Base-by-base conservation (phyloP, 2,329 filamentous ascomycete genomes). In the Hypoxylon sp. region DNA sequence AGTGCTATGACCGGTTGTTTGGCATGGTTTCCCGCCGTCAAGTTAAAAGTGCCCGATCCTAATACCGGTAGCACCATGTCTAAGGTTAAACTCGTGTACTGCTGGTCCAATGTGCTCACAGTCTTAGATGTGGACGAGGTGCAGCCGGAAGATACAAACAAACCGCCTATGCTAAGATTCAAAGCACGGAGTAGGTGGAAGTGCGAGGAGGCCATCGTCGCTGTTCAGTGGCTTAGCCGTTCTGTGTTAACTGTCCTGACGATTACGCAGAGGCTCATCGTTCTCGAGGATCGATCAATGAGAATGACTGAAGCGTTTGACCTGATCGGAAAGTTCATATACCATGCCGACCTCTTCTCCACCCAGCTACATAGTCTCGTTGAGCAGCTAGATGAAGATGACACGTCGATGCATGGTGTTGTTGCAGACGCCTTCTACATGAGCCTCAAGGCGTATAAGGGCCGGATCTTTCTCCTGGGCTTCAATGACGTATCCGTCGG, bases 381-480 rank as follows among this genome's bases (percentile, higher is more conserved):
- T 18, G 95, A 98, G 73, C 88, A 93, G 59, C 80, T 95, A 15
- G 89, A 97, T 63, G 92, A 96, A 65, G 87, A 93, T 56, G 92
- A 97, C 67, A 81, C 85, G 0, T 91, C 92, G 0, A 90, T 98
- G 87, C 95, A 98, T 75, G 94, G 94, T 2, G 93, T 98, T 7
- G 91, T 98, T 43, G 94, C 94, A 6, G 95, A 99, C 79, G 95
- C 93, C 0, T 99, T 97, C 68, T 94, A 94, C 72, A 98, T 98
- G 92, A 97, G 94, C 74, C 94, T 98, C 75, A 92, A 91, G 69
- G 85, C 92, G 3, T 99, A 98, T 77, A 99, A 98, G 74, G 93
- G 95, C 4, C 86, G 94, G 24, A 81, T 97, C 29, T 99, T 99
- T 70, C 78, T 98, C 3, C 81, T 99, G 7, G 93, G 95, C n/a